Conservation (phyloP, 2,329 filamentous ascomycete genomes). For the Ophiostoma tasmaniense region DNA sequence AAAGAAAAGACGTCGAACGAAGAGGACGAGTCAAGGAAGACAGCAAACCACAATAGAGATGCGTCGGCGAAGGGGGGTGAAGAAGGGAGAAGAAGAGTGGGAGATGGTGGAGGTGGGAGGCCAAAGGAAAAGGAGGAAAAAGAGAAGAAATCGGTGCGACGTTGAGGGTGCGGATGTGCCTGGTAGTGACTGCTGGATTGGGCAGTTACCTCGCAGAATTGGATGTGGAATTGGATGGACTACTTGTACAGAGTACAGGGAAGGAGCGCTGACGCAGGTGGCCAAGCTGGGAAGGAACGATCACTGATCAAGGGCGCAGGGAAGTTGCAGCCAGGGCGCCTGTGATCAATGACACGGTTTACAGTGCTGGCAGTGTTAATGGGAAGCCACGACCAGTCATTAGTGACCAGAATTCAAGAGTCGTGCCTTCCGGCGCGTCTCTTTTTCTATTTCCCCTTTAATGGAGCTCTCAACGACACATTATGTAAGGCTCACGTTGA, state of each 20-base stretch:
- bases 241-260: too few species aligned
- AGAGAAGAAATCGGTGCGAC: not conserved
- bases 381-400: not conserved
- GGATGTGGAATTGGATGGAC: not conserved
- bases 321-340: conserved; percentile 9
- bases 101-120: not conserved
- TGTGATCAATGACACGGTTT: not conserved
- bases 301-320: conserved; percentile 6
- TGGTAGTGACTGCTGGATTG: not conserved
- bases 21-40: conserved; percentile 1
- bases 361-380: not conserved
- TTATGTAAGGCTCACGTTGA: not conserved
- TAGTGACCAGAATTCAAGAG: not conserved
- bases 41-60: not conserved
- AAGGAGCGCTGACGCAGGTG: not conserved
- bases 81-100: not conserved
- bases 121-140: conserved; percentile 2
- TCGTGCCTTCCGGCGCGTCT: conserved; percentile 2
- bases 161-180: not conserved
- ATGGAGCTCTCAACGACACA: not conserved
- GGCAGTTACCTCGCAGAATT: not conserved
- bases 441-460: conserved; percentile 6
- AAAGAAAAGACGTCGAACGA: not conserved
- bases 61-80: not conserved
- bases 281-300: not conserved